Base-by-base conservation (phyloP, 345 rosid genomes). In the Salix dunnii region DNA sequence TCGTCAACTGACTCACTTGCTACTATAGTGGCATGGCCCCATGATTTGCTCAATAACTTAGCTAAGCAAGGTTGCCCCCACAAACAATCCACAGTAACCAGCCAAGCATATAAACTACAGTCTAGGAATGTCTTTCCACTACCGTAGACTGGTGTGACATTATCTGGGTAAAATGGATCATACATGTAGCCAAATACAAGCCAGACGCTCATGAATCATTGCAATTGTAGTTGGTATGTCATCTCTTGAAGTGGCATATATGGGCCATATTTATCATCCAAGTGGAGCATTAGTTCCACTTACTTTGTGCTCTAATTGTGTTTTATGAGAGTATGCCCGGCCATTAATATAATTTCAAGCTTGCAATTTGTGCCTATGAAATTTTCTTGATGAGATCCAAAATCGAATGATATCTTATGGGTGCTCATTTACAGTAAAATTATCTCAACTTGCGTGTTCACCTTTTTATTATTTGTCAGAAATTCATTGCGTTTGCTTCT, bases 271-370 rank as follows among this genome's bases (percentile, higher is more conserved):
- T 36, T 42, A 6, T n/a, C 4, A 3, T 20, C 33, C 6, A 38
- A 75, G 82, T 75, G 82, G 79, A 75, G 79, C 82, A 80, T 75
- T 80, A 80, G 38, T 70, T 75, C 79, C 79, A 75, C 79, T 65
- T 64, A 55, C 36, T 27, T 70, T 36, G 51, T 62, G 65, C 70
- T 74, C 61, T 73, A 73, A 78, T 73, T 30, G 74, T 68, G 77
- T 25, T 13, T 61, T 69, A 14, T 11, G 42, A 36, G 25, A 12
- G 77, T 23, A 38, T 43, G 20, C 46, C 38, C n/a, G 33, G 35
- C 28, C 33, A 25, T 63, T 27, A 27, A 13, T 51, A 18, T 51
- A 11, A 30, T 17, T 70, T 63, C 62, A 17, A 77, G 61, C 10
- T 55, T 38, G 48, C 28, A 35, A 68, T 38, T 7, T 58, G 7